Evolutionary conservation across 768 basidiomycete species (phyloP).

Genomic region (Crucibulum laeve): DNA sequence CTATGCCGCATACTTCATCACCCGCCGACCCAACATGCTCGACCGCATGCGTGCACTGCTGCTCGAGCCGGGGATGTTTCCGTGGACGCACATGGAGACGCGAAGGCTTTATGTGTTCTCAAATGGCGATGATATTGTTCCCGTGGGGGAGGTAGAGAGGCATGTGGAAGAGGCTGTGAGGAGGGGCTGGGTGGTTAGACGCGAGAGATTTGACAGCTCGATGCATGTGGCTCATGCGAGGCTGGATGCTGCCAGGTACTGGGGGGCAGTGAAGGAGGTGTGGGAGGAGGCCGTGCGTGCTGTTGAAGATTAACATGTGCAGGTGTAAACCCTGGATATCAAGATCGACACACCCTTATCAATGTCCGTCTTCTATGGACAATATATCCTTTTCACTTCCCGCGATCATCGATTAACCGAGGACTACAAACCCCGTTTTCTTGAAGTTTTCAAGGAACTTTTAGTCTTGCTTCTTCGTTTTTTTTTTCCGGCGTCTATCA

Average conservation of each 20-base stretch:
- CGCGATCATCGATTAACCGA: no score
- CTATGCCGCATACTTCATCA: constrained; percentile 15
- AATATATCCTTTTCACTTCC: no score
- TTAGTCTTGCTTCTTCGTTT: no score
- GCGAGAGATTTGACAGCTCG: constrained; percentile 34
- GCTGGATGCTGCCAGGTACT: constrained; percentile 37
- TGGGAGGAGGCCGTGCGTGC: constrained; percentile 40
- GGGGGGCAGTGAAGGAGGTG: constrained; percentile 29
- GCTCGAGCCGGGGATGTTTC: constrained; percentile 24
- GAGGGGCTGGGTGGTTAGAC: constrained; percentile 26
- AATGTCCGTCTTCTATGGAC: no score
- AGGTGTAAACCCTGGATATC: no score
- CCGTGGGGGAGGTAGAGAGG: constrained; percentile 26
- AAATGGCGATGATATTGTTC: constrained; percentile 34
- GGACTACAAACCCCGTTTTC: no score
- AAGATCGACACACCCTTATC: no score
- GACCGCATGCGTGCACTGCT: constrained; percentile 22
- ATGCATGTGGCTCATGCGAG: constrained; percentile 44
- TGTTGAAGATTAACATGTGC: no score
- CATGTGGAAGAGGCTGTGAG: constrained; percentile 27
- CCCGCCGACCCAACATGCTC: constrained; percentile 15
- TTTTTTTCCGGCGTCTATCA: no score
- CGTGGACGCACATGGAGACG: constrained; percentile 33
- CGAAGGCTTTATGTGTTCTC: constrained; percentile 46
- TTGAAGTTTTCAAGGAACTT: no score